A percentile compares a stretch with the other conserved stretches of the same genome.
phyloP scores from a whole-genome alignment of 2,329 filamentous ascomycete genomes.

The Aspergillus felis region DNA sequence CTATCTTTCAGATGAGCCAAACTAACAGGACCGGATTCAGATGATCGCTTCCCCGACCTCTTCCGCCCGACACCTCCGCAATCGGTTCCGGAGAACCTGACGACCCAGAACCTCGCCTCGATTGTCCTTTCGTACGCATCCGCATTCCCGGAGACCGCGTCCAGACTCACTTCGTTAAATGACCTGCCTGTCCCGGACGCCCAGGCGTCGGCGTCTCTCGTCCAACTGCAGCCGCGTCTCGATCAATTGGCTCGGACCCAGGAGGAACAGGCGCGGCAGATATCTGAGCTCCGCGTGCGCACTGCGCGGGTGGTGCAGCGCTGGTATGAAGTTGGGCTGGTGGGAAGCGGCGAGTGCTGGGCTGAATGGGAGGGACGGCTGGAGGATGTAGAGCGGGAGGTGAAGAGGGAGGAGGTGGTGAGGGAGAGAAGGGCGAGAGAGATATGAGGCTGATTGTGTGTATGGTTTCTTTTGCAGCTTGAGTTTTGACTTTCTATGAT shows the following conservation, averaged over 20 bases:
- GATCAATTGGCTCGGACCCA: slow-evolving; percentile 35
- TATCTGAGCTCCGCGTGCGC: slow-evolving; percentile 40
- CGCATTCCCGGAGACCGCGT: slow-evolving; percentile 46
- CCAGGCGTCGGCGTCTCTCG: slow-evolving; percentile 37
- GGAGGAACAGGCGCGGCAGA: slow-evolving; percentile 34
- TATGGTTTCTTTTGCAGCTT: not conserved
- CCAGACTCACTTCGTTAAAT: slow-evolving; percentile 45
- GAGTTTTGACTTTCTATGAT: not conserved
- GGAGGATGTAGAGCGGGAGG: slow-evolving; percentile 59
- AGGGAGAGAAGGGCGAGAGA: slow-evolving; percentile 52
- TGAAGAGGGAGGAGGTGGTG: slow-evolving; percentile 60
- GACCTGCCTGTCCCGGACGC: slow-evolving; percentile 45
- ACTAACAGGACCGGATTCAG: slow-evolving; percentile 11
- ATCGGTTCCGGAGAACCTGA: slow-evolving; percentile 33
- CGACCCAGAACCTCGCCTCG: slow-evolving; percentile 34
- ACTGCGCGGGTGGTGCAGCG: slow-evolving; percentile 53
- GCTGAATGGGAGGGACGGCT: slow-evolving; percentile 68
- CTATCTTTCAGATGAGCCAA: not conserved
- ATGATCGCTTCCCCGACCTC: slow-evolving; percentile 40
- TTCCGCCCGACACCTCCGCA: slow-evolving; percentile 34
- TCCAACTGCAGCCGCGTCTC: slow-evolving; percentile 42
- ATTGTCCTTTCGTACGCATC: slow-evolving; percentile 45
- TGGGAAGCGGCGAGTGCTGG: slow-evolving; percentile 65
- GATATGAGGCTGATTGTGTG: slow-evolving; percentile 23
- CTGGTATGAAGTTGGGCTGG: slow-evolving; percentile 71